Evolutionary conservation across 768 basidiomycete genomes (phyloP), one percentile per base, ranked within the genome.

Genomic region (Agrocybe praecox): DNA sequence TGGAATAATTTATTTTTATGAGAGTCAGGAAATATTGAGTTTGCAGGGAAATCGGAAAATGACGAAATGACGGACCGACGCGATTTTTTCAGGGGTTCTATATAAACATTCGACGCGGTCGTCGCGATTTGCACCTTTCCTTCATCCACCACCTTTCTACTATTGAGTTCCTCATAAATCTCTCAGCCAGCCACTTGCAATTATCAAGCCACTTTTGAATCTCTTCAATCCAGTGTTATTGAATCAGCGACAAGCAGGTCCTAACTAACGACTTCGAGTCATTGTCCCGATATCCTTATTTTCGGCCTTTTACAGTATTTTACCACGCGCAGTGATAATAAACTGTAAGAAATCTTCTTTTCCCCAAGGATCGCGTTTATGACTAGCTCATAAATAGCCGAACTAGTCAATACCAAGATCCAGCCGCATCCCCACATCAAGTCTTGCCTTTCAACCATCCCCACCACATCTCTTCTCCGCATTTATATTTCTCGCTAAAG

Each of bases 391-490:
- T 24, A 6, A 57, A 51, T 57, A 59, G 45, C 62, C 60, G 57
- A 64, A 51, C 49, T 58, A 55, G 57, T 46, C 47, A 56, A 57
- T 60, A 40, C 36, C 36, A 40, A 40, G 36, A 40, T 48, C 36
- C 59, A 29, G 43, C 18, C 49, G 23, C 54, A 62, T 58, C 56
- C 60, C 59, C 62, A 58, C 59, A 62, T 40, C 53, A 52, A 50
- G 52, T 46, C 53, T 52, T 56, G 23, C 43, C 58, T 57, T 50
- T 53, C 51, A 58, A 57, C 52, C 49, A 57, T 32, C 54, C 61
- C 54, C 62, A 63, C 56, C 42, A 21, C 17, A 50, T 48, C 33
- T 52, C 36, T 47, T 46, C 59, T 51, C 56, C 58, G 36, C 44
- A 45, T 60, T 33, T 47, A 51, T 62, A 57, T 19, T 44, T 17